A percentile compares a stretch with the other conserved stretches of the same genome.
These are phyloP conservation scores for Hypoxylon sp. DNA, from an alignment of 2,329 filamentous ascomycete genomes.

Conservation along the genomic window DNA sequence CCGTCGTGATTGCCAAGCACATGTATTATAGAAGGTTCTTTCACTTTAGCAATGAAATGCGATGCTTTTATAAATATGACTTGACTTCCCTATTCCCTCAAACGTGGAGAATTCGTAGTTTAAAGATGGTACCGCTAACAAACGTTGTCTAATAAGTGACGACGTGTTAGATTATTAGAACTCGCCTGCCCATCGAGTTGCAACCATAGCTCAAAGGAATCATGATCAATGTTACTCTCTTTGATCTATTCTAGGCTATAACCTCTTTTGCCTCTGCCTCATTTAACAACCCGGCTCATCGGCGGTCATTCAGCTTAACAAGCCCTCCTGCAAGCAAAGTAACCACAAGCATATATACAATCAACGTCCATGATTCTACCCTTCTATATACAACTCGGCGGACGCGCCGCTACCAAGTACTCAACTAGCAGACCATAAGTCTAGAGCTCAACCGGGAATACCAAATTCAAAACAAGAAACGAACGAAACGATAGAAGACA, in stretches of 20 bases:
- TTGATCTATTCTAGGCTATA: neutral
- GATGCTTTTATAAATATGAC: neutral
- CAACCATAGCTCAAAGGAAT: neutral
- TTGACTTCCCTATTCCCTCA: neutral
- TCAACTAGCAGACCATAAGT: neutral
- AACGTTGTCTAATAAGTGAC: no score
- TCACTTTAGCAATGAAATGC: neutral
- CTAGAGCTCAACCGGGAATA: neutral
- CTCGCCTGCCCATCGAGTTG: neutral
- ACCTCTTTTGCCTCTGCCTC: neutral
- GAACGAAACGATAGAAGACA: neutral
- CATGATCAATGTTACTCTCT: neutral
- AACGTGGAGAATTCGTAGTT: neutral
- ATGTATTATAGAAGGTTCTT: neutral
- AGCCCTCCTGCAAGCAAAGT: neutral
- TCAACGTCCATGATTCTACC: neutral
- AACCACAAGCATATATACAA: constrained; percentile 15
- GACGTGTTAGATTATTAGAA: neutral
- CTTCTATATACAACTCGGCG: constrained; percentile 13
- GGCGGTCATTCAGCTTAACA: neutral
- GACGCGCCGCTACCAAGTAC: neutral
- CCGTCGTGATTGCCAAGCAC: neutral
- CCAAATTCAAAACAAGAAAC: neutral
- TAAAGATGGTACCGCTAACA: no score
- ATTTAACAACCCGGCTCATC: neutral